Evolutionary conservation across 805 yeast genomes (phyloP), one percentile per base, ranked within the genome.

Genomic region (Ascoidea asiatica): DNA sequence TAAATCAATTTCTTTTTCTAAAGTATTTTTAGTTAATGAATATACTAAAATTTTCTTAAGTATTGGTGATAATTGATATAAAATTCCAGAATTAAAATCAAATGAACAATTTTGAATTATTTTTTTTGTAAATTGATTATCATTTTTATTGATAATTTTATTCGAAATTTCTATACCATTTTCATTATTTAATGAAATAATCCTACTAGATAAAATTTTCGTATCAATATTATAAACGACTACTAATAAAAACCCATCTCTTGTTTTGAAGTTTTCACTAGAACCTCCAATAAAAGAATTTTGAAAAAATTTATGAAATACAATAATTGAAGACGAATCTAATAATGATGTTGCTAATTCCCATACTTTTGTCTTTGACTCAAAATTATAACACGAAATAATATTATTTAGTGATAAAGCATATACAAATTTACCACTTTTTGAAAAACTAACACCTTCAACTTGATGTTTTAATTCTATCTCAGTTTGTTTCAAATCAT

Each of bases 31-130:
- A 5, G 46, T 41, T 21, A 46, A 22, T 19, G 35, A 15, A 40
- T 37, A 44, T 8, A 43, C 29, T 4, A 38, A 21, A 21, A 46
- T 37, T 17, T 21, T 40, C 19, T 44, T 22, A 8, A 13, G 8
- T 20, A 19, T 22, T 4, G 29, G n/a, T 5, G 44, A 20, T 11
- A 46, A 20, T 18, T 38, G 13, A 36, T 39, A 43, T n/a, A 46
- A 42, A 6, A 21, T 40, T 11, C 49, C 49, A 13, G 44, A 36
- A 39, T 43, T 40, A 19, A 40, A 46, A 19, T 23, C 38, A 29
- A 42, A 46, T 13, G 29, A 19, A 11, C 17, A 37, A 18, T 19
- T 21, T 19, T 43, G 42, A 11, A 18, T 33, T 20, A 20, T 20
- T n/a, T 19, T 37, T 4, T 20, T 5, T 15, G 13, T 18, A 5